phyloP scores from a whole-genome alignment of 2,329 filamentous ascomycete genomes.

The Lachnellula hyalina region DNA sequence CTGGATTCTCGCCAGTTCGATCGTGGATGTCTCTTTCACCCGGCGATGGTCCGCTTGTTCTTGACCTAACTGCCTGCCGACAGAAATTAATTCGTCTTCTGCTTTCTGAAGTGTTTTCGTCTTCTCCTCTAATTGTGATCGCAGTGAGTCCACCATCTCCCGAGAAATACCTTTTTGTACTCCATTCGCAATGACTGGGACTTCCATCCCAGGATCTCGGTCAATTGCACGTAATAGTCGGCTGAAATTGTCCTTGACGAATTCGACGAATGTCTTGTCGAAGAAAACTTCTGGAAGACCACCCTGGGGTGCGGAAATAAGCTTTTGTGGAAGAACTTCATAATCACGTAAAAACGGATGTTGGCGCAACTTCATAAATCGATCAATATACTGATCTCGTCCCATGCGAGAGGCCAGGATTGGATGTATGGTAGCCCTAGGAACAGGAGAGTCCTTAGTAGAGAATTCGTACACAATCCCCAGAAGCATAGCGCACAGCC shows the following conservation, averaged over 20 bases:
- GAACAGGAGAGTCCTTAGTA: conserved; percentile 90
- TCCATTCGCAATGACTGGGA: conserved; percentile 72
- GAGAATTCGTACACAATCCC: conserved; percentile 95
- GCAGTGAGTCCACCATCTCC: conserved; percentile 81
- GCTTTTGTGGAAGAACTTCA: conserved; percentile 73
- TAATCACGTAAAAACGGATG: conserved; percentile 81
- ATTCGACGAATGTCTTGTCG: conserved; percentile 81
- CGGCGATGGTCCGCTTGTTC: conserved; percentile 68
- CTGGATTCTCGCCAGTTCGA: conserved; percentile 45
- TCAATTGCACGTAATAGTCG: conserved; percentile 80
- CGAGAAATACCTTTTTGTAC: conserved; percentile 88
- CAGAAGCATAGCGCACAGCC: conserved; percentile 76
- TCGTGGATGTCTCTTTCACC: conserved; percentile 51
- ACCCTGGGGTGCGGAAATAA: conserved; percentile 46
- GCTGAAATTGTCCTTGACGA: conserved; percentile 93
- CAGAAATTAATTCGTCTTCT: conserved; percentile 40
- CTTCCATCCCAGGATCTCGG: conserved; percentile 81
- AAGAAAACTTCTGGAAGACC: conserved; percentile 77
- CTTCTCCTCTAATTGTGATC: conserved; percentile 70
- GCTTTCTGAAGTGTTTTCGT: conserved; percentile 46
- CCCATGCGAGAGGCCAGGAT: conserved; percentile 73
- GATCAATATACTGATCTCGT: conserved; percentile 81
- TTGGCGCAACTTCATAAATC: conserved; percentile 69
- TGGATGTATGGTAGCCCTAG: conserved; percentile 73
- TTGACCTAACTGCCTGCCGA: conserved; percentile 57